phyloP scores from a whole-genome alignment of 306 rosid genomes.

The Alnus glutinosa region DNA sequence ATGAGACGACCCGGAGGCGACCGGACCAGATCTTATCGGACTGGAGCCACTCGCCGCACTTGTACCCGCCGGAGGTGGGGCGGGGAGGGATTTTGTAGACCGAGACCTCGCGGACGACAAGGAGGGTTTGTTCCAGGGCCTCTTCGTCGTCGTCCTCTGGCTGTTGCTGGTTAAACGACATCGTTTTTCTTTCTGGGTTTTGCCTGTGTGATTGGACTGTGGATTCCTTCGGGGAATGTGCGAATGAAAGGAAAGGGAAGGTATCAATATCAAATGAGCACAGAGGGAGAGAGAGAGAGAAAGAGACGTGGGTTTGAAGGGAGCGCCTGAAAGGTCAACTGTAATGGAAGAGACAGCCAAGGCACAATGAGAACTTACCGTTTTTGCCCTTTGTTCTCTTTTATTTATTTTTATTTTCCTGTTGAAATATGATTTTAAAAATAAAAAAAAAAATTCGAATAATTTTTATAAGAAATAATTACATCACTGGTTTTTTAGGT shows the following conservation, averaged over 20 bases:
- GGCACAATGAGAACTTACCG: neutral
- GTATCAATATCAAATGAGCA: conserved; percentile 17
- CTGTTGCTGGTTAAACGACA: conserved; percentile 58
- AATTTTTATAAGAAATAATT: no score
- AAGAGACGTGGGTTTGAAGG: conserved; percentile 51
- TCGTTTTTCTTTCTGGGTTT: conserved; percentile 36
- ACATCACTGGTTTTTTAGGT: no score
- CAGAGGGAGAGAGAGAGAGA: neutral
- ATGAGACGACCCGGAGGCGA: conserved; percentile 85
- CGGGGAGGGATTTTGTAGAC: conserved; percentile 97
- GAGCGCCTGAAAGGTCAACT: conserved; percentile 38
- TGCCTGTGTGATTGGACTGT: neutral
- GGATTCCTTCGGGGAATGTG: neutral
- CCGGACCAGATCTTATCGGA: conserved; percentile 99
- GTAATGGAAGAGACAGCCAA: neutral
- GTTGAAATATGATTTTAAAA: neutral
- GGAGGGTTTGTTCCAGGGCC: conserved; percentile 89
- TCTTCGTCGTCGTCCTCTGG: conserved; percentile 63
- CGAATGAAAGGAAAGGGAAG: neutral
- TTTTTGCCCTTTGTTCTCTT: conserved; percentile 1
- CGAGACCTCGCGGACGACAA: conserved; percentile 93
- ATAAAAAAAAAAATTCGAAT: no score
- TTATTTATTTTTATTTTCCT: neutral
- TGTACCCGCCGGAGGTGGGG: conserved; percentile 85
- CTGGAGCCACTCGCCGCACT: conserved; percentile 99